Percentiles rank a stretch among this genome's conserved stretches.
Evolutionary conservation across 2,329 filamentous ascomycete species (phyloP).

Genomic region (Dendryphion nanum): DNA sequence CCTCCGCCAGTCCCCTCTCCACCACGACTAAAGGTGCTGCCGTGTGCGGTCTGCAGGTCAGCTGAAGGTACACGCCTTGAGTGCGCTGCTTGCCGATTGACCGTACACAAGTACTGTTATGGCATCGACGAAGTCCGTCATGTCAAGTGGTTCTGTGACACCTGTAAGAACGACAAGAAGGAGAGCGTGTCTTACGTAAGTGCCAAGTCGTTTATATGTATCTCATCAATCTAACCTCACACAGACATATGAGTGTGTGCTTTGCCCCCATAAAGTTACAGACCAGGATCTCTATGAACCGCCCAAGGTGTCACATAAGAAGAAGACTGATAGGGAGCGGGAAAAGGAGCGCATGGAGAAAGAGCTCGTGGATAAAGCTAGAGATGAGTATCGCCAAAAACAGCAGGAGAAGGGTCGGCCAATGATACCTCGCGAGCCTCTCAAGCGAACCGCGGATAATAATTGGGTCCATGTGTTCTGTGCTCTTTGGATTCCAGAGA

Average conservation of each 20-base stretch:
- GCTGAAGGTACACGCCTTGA: constrained; percentile 61
- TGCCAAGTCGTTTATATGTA: constrained; percentile 13
- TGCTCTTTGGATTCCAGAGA: constrained; percentile 86
- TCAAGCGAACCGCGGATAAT: constrained; percentile 93
- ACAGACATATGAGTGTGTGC: constrained; percentile 84
- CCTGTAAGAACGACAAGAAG: constrained; percentile 90
- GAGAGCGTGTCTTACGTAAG: constrained; percentile 86
- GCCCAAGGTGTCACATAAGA: constrained; percentile 74
- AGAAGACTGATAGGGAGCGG: constrained; percentile 88
- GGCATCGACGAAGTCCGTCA: constrained; percentile 72
- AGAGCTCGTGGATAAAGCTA: constrained; percentile 75
- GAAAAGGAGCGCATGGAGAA: constrained; percentile 86
- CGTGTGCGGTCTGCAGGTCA: constrained; percentile 81
- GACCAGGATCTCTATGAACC: constrained; percentile 82
- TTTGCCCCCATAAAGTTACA: constrained; percentile 81
- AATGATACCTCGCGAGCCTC: constrained; percentile 77
- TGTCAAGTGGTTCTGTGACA: constrained; percentile 89
- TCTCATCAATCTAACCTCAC: constrained; percentile 18
- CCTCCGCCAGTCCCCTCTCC: constrained; percentile 70
- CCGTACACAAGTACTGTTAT: constrained; percentile 90
- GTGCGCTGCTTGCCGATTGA: constrained; percentile 85
- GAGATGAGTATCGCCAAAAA: constrained; percentile 76
- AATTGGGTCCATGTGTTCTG: constrained; percentile 98
- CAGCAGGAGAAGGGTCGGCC: constrained; percentile 85
- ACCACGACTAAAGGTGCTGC: constrained; percentile 73